phyloP scores from a whole-genome alignment of 2,329 filamentous ascomycete species.

The Oidium heveae region DNA sequence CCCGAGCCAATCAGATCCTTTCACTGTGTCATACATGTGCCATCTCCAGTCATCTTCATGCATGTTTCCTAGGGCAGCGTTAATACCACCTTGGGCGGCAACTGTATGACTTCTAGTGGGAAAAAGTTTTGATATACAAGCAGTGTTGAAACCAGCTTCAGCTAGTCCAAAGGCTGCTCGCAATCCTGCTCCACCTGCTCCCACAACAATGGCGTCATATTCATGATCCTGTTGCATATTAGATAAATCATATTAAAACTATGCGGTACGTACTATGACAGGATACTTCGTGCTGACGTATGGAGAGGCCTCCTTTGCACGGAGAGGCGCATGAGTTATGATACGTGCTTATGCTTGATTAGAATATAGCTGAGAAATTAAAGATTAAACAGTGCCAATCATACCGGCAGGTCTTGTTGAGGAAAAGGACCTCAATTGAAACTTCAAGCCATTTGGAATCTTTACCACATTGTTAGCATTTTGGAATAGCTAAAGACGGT shows the following conservation, averaged over 20 bases:
- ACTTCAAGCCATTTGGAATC: slow-evolving; percentile 20
- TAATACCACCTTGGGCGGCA: slow-evolving; percentile 63
- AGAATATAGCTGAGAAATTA: not conserved
- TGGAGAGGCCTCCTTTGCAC: slow-evolving; percentile 78
- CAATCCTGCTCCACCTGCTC: slow-evolving; percentile 58
- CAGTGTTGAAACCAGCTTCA: slow-evolving; percentile 73
- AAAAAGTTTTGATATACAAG: slow-evolving; percentile 54
- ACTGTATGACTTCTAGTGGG: slow-evolving; percentile 69
- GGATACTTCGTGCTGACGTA: slow-evolving; percentile 79
- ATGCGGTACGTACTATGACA: slow-evolving; percentile 41
- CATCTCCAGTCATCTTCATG: slow-evolving; percentile 96
- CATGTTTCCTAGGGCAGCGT: slow-evolving; percentile 81
- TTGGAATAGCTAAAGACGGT: not conserved
- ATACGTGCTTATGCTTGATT: slow-evolving; percentile 38
- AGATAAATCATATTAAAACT: not conserved
- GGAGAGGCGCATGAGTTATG: slow-evolving; percentile 61
- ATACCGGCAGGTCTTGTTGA: slow-evolving; percentile 59
- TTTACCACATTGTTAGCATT: slow-evolving; percentile 2
- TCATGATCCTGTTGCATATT: slow-evolving; percentile 51
- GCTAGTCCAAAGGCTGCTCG: slow-evolving; percentile 67
- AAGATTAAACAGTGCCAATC: slow-evolving; percentile 8
- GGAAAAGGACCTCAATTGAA: slow-evolving; percentile 57
- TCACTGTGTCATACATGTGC: slow-evolving; percentile 99
- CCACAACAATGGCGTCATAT: slow-evolving; percentile 91
- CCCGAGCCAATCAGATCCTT: slow-evolving; percentile 91